Evolutionary conservation across 1,139 yeast species (phyloP).

Genomic region (Pichia sp.): DNA sequence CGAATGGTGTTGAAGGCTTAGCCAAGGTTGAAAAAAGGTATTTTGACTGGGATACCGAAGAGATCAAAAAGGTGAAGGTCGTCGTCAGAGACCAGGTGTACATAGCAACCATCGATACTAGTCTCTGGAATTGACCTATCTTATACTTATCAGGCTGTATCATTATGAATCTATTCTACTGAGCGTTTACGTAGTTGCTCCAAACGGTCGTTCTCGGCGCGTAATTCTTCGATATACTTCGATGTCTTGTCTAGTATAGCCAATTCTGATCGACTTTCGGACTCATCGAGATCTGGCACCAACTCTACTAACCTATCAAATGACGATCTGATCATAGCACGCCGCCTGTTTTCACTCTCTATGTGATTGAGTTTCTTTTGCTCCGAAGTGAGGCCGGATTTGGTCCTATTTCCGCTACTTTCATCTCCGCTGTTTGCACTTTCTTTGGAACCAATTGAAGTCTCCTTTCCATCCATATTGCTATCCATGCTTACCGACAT

Average conservation of each 20-base stretch:
- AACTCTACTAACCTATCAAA: constrained; percentile 33
- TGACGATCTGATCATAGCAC: constrained; percentile 33
- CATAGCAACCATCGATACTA: constrained; percentile 6
- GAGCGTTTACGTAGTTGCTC: constrained; percentile 4
- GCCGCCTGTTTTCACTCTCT: constrained; percentile 33
- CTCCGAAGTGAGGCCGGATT: constrained; percentile 24
- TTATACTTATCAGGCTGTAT: too few relatives aligned
- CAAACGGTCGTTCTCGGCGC: constrained; percentile 14
- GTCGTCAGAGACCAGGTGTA: constrained; percentile 9
- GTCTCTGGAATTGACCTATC: constrained; percentile 9
- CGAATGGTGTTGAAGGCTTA: constrained; percentile 58
- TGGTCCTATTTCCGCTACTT: not conserved
- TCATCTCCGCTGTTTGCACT: not conserved
- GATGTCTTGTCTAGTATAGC: constrained; percentile 27
- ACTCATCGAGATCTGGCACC: constrained; percentile 31
- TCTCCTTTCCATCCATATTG: not conserved
- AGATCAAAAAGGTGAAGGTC: constrained; percentile 23
- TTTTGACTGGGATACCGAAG: constrained; percentile 40
- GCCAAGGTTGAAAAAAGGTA: constrained; percentile 30
- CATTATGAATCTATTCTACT: constrained; percentile 1
- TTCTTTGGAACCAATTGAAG: too few relatives aligned
- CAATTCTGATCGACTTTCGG: constrained; percentile 34
- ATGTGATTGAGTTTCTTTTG: constrained; percentile 37
- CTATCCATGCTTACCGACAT: not conserved
- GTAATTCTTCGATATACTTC: constrained; percentile 20